Base-by-base conservation (phyloP, 108 stramenopile species). In the Aurantiochytrium sp. region DNA sequence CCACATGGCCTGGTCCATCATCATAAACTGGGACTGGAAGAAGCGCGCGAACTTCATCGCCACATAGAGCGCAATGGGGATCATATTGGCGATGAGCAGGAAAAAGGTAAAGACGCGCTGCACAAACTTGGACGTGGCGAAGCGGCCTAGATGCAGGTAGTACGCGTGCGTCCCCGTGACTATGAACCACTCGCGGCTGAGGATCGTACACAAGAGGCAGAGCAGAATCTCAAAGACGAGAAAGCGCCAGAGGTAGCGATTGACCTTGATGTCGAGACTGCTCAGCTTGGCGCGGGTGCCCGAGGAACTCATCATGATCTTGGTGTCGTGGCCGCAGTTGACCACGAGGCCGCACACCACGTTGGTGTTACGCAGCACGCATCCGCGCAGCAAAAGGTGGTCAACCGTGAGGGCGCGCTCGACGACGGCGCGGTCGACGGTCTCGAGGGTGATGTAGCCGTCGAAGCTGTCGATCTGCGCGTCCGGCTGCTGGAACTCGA, bases 41-140 rank as follows among this genome's bases (percentile, higher is more conserved):
- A 90, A 93, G 27, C 90, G 89, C 41, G 91, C 89, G 22, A 93
- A 88, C 42, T 91, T 55, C 93, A 94, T 91, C 22, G 88, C 88
- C 37, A 94, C 93, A 87, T 94, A 94, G 41, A 94, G 91, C 31
- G 92, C 92, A 27, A 94, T 92, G 50, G 94, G 94, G n/a, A 94
- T 92, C 90, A 93, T 90, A 48, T 90, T 91, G 68, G 92, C 91
- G 89, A 90, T 90, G n/a, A 93, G 68, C 42, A 92, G 87, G 52
- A 93, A 68, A 90, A 85, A 93, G 88, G 91, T 91, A 54, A 94
- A 90, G 91, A 93, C 91, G 85, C 31, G 48, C 6, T 87, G 37
- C 45, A 88, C 30, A 5, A 52, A 89, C n/a, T 87, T 55, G 8
- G 54, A 34, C 55, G 87, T 85, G 85, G 22, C 37, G 52, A 54